A percentile compares a stretch with the other conserved stretches of the same genome.
phyloP scores from a whole-genome alignment of 163 green algal genomes.

The Chlorella variabilis region DNA sequence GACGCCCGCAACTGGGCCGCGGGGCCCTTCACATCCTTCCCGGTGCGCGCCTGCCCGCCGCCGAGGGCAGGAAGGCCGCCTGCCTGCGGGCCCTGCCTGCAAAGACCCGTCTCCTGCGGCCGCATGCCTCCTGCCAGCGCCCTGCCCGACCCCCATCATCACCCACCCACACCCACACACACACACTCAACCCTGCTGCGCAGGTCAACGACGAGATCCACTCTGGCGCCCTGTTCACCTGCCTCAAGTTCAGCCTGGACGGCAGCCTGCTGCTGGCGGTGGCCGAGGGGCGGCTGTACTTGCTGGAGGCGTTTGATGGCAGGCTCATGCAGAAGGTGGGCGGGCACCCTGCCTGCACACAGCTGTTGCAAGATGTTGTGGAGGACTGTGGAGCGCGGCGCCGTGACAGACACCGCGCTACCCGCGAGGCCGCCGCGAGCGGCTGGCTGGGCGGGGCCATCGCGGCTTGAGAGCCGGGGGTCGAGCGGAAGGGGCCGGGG shows the following conservation, averaged over 20 bases:
- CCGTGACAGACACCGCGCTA: no score
- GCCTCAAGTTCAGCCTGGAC: conserved; percentile 69
- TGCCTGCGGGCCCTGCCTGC: not conserved
- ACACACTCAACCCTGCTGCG: not conserved
- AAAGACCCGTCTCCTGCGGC: not conserved
- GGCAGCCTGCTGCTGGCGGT: conserved; percentile 83
- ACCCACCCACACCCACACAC: not conserved
- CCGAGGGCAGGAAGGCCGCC: not conserved
- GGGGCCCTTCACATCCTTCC: conserved; percentile 90
- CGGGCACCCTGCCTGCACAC: no score
- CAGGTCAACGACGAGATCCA: conserved; percentile 37
- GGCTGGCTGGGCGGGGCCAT: no score
- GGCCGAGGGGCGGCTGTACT: conserved; percentile 77
- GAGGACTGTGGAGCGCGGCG: no score
- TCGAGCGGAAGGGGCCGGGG: no score
- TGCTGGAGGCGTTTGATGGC: conserved; percentile 91
- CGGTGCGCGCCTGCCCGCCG: conserved; percentile 49
- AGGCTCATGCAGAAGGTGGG: conserved; percentile 52
- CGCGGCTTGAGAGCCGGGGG: no score
- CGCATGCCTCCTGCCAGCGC: no score
- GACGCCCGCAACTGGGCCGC: conserved; percentile 83
- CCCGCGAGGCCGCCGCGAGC: no score
- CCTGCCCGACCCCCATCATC: no score
- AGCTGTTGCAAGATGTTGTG: no score
- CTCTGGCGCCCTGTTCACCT: conserved; percentile 38